phyloP scores from a whole-genome alignment of 257 asterid genomes.

The Perilla frutescens region DNA sequence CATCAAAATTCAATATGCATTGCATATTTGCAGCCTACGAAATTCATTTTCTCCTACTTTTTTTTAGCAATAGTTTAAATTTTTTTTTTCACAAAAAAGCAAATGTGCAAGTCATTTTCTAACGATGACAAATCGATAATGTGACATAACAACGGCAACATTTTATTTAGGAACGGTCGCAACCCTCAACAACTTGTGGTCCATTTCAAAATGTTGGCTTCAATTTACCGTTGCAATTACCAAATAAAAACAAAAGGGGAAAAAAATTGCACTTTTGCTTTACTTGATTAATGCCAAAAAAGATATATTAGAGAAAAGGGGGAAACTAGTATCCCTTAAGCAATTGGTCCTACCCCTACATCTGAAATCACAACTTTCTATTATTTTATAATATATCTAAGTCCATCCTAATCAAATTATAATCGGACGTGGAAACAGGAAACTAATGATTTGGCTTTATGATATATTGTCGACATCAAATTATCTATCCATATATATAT shows the following conservation, averaged over 20 bases:
- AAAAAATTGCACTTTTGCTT: neutral
- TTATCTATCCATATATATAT: too few relatives aligned
- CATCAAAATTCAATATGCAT: neutral
- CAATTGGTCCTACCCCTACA: constrained; percentile 12
- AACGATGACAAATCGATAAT: constrained; percentile 26
- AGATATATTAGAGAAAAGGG: neutral
- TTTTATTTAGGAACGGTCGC: constrained; percentile 39
- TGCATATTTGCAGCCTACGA: constrained; percentile 6
- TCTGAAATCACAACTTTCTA: constrained; percentile 16
- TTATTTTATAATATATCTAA: neutral
- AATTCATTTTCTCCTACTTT: neutral
- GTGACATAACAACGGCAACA: constrained; percentile 47
- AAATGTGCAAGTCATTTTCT: constrained; percentile 27
- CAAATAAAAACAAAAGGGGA: neutral
- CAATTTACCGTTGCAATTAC: constrained; percentile 50
- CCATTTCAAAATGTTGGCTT: constrained; percentile 42
- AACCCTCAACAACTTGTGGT: constrained; percentile 38
- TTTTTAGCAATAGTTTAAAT: neutral
- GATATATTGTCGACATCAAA: neutral
- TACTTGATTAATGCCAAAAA: constrained; percentile 24
- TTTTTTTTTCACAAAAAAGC: constrained; percentile 12
- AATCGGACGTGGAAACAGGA: neutral
- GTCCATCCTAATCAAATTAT: neutral
- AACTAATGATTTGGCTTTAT: neutral
- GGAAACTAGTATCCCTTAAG: neutral